A percentile compares a stretch with the other conserved stretches of the same genome.
Evolutionary conservation across 2,329 filamentous ascomycete species (phyloP).

Genomic region (Penicillium vulpinum): DNA sequence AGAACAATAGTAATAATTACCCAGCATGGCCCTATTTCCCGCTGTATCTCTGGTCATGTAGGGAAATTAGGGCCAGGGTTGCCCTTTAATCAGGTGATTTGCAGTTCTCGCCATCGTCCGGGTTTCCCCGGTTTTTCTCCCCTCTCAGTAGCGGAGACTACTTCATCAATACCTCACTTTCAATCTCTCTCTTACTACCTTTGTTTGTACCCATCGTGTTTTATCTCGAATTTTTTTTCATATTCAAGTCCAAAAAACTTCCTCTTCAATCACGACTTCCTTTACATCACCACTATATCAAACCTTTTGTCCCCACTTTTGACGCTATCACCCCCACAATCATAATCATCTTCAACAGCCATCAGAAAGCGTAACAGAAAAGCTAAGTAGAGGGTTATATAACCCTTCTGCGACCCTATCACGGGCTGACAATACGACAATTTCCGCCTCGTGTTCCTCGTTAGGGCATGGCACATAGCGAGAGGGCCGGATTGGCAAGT

Average conservation of each 20-base stretch:
- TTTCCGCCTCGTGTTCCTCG: constrained; percentile 19
- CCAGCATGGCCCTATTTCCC: neutral
- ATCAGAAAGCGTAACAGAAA: constrained; percentile 11
- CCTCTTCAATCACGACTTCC: neutral
- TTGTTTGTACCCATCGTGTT: constrained; percentile 3
- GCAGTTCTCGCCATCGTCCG: constrained; percentile 12
- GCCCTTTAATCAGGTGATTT: constrained; percentile 7
- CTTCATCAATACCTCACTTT: constrained; percentile 18
- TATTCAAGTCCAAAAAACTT: neutral
- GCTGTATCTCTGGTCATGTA: neutral
- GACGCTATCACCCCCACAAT: constrained; percentile 25
- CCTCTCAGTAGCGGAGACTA: constrained; percentile 8
- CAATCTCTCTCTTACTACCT: constrained; percentile 9
- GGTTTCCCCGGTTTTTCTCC: constrained; percentile 8
- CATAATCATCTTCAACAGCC: constrained; percentile 14
- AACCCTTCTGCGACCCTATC: constrained; percentile 22
- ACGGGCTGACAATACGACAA: constrained; percentile 16
- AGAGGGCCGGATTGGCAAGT: constrained; percentile 28
- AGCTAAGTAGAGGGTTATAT: constrained; percentile 19
- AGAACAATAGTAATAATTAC: neutral
- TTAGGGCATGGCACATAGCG: constrained; percentile 42
- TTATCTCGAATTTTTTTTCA: neutral
- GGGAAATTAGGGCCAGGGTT: constrained; percentile 13
- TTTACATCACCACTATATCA: neutral
- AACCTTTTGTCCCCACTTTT: constrained; percentile 17